Conservation (phyloP, 345 rosid genomes). For the Eucalyptus shirleyi region DNA sequence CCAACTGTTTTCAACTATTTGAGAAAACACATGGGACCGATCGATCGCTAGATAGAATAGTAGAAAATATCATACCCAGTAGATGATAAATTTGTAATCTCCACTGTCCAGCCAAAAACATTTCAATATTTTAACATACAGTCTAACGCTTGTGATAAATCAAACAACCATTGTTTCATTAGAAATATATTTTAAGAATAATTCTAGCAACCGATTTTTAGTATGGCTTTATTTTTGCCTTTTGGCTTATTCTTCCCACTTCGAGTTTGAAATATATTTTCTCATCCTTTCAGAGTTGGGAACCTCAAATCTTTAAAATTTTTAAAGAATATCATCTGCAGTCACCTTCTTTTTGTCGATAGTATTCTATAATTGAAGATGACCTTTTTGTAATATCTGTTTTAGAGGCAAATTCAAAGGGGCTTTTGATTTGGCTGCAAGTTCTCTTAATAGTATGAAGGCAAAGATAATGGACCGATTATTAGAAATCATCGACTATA, state of each 20-base stretch:
- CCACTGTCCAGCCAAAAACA: background rate
- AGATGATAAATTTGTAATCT: background rate
- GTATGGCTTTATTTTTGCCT: background rate
- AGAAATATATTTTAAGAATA: background rate
- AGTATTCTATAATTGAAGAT: background rate
- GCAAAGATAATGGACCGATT: background rate
- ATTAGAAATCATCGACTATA: background rate
- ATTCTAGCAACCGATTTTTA: background rate
- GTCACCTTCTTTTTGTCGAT: background rate
- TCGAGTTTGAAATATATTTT: no score
- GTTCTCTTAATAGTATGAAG: background rate
- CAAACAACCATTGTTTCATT: background rate
- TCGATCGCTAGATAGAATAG: background rate
- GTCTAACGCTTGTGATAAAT: background rate
- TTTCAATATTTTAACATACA: background rate
- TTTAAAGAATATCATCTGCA: background rate
- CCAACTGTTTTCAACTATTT: background rate
- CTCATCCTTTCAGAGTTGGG: background rate
- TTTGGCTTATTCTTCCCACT: background rate
- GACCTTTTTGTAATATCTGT: background rate
- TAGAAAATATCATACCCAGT: background rate
- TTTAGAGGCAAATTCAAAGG: background rate
- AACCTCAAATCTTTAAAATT: background rate
- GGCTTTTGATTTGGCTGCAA: background rate
- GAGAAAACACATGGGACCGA: background rate